phyloP scores from a whole-genome alignment of 306 rosid genomes.

The Vigna unguiculata region DNA sequence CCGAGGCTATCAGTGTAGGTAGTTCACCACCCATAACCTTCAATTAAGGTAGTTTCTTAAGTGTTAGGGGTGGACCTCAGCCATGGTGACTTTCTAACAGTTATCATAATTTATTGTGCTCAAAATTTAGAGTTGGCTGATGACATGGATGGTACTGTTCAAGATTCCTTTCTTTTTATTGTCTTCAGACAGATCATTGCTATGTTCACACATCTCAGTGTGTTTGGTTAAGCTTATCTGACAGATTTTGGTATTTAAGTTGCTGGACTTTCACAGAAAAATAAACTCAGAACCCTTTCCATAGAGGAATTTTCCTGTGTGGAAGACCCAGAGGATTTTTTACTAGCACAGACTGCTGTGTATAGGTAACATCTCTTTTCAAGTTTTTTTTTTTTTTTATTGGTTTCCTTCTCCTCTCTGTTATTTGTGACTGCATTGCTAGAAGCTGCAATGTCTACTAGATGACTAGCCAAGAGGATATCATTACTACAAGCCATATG shows the following conservation, averaged over 20 bases:
- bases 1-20: too few relatives aligned
- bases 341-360: not conserved
- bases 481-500: not conserved
- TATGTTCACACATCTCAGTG: not conserved
- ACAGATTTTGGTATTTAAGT: not conserved
- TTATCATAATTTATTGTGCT: not conserved
- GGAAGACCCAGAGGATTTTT: not conserved
- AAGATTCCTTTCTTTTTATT: not conserved
- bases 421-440: not conserved
- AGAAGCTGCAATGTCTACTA: not conserved
- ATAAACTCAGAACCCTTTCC: not conserved
- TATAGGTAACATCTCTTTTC: not conserved
- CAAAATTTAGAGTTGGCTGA: not conserved
- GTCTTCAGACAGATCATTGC: not conserved
- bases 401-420: not conserved
- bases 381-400: too few relatives aligned
- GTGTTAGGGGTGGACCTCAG: too few relatives aligned
- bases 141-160: not conserved
- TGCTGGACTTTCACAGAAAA: not conserved
- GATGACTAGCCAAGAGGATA: conserved; percentile 4
- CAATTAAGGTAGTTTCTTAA: too few relatives aligned
- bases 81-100: not conserved
- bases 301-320: too few relatives aligned
- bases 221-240: not conserved
- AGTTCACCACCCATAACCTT: too few relatives aligned